Evolutionary conservation across 2,329 filamentous ascomycete species (phyloP).

Genomic region (Apiospora aurea): DNA sequence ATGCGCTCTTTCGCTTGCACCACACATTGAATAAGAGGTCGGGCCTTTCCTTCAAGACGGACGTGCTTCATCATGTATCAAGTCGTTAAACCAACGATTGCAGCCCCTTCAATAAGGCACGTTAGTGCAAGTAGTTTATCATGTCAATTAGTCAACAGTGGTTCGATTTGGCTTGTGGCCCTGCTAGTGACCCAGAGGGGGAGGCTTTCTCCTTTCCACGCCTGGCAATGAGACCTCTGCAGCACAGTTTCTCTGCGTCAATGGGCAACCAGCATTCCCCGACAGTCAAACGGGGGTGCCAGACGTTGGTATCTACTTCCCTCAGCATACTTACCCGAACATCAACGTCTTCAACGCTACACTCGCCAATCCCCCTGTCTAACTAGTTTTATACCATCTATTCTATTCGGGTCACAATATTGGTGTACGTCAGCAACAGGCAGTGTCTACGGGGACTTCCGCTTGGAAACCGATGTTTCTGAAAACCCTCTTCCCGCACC

Average conservation of each 20-base stretch:
- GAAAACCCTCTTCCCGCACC: not conserved
- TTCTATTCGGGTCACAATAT: not conserved
- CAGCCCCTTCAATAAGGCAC: not conserved
- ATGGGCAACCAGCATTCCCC: not conserved
- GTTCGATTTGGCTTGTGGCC: not conserved
- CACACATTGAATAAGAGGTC: not conserved
- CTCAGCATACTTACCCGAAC: not conserved
- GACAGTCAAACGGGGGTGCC: too few species aligned
- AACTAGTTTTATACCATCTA: not conserved
- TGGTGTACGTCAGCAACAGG: not conserved
- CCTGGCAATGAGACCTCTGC: not conserved
- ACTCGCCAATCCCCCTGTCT: not conserved
- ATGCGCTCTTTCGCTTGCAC: not conserved
- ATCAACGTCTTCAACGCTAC: not conserved
- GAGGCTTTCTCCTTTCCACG: not conserved
- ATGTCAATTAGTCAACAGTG: not conserved
- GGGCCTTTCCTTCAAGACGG: not conserved
- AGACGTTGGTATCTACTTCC: not conserved
- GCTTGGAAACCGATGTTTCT: not conserved
- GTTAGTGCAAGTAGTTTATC: not conserved
- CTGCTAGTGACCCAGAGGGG: not conserved
- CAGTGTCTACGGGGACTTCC: not conserved
- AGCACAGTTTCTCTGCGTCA: not conserved
- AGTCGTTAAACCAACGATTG: not conserved
- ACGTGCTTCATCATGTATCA: not conserved